These are phyloP conservation scores for Ulota crispa DNA, from an alignment of 225 moss, liverwort and hornwort genomes.

Conservation along the genomic window DNA sequence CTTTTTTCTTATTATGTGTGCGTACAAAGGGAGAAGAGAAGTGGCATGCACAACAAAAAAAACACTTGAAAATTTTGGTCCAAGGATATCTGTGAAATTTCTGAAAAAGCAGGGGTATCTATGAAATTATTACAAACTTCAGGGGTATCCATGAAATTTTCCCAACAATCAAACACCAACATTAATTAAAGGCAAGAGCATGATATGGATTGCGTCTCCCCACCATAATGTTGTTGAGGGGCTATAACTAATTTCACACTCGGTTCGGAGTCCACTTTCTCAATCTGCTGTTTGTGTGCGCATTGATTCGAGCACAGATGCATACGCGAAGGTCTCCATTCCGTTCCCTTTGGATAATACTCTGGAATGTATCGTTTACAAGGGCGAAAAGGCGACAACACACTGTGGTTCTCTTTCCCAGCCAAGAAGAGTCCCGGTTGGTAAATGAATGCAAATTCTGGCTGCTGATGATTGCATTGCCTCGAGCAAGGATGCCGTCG, in stretches of 20 bases:
- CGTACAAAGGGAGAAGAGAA: no score
- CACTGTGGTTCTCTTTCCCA: slow-evolving; percentile 5
- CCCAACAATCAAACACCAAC: background rate
- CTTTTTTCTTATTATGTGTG: no score
- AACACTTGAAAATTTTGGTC: no score
- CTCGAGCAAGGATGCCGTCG: slow-evolving; percentile 31
- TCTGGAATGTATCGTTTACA: slow-evolving; percentile 33
- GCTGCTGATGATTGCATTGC: slow-evolving; percentile 27
- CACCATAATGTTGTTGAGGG: background rate
- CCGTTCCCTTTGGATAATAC: slow-evolving; percentile 24
- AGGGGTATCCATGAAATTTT: no score
- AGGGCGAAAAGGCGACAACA: slow-evolving; percentile 18
- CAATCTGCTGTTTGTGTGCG: background rate
- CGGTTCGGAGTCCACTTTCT: background rate
- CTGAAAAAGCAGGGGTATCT: no score
- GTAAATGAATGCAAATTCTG: slow-evolving; percentile 26
- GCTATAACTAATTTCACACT: slow-evolving; percentile 8
- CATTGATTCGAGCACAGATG: slow-evolving; percentile 25
- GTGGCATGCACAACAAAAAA: no score
- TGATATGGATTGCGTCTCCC: background rate
- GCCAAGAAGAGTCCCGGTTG: background rate
- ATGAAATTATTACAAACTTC: no score
- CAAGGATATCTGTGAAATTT: no score
- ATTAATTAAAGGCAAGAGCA: background rate
- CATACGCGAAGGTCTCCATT: slow-evolving; percentile 42